Conservation (phyloP, 768 basidiomycete species). For the Serendipita vermifera region DNA sequence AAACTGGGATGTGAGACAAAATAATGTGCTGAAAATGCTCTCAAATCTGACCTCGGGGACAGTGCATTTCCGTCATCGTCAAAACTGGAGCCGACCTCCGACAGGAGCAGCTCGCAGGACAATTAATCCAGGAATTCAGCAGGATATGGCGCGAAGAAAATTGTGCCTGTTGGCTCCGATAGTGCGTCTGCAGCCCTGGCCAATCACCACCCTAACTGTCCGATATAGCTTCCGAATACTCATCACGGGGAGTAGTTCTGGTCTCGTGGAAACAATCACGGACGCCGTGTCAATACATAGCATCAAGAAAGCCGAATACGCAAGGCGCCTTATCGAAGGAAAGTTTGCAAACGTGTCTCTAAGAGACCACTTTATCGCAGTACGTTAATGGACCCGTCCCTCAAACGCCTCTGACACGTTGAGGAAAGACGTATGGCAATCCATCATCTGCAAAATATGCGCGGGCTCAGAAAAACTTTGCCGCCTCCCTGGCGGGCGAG, state of each 20-base stretch:
- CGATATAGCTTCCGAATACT: slow-evolving; percentile 76
- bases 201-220: background rate
- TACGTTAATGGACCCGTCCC: slow-evolving; percentile 26
- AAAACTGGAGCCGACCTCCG: slow-evolving; percentile 95
- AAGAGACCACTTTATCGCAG: slow-evolving; percentile 82
- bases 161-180: slow-evolving; percentile 85
- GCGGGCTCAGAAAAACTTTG: slow-evolving; percentile 88
- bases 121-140: slow-evolving; percentile 86
- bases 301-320: slow-evolving; percentile 98
- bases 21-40: background rate
- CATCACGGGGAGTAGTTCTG: slow-evolving; percentile 86
- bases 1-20: slow-evolving; percentile 33
- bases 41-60: slow-evolving; percentile 47
- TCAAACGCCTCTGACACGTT: background rate
- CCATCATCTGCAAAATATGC: slow-evolving; percentile 75
- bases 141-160: slow-evolving; percentile 92
- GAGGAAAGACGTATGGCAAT: slow-evolving; percentile 89
- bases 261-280: slow-evolving; percentile 94
- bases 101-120: slow-evolving; percentile 94
- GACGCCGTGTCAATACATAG: slow-evolving; percentile 98
- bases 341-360: slow-evolving; percentile 77
- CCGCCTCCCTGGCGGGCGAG: slow-evolving; percentile 74
- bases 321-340: slow-evolving; percentile 67
- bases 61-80: slow-evolving; percentile 93
- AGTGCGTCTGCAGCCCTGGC: slow-evolving; percentile 34